phyloP scores from a whole-genome alignment of 805 yeast genomes.

The Grigorovia transvaalensis region DNA sequence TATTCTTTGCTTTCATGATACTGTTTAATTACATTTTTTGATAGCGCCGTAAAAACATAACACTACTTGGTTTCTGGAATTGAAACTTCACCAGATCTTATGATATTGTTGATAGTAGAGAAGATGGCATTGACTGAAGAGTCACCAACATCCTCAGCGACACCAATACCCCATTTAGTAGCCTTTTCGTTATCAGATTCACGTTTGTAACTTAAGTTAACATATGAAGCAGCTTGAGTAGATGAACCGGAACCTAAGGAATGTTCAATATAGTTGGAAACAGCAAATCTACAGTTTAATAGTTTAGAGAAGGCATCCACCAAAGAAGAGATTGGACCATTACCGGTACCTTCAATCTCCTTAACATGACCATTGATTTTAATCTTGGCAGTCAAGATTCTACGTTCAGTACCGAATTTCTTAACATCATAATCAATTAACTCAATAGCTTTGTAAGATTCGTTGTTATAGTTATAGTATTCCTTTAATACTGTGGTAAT shows the following conservation, averaged over 20 bases:
- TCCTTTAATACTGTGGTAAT: constrained; percentile 53
- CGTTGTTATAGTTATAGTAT: constrained; percentile 43
- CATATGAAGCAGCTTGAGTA: constrained; percentile 69
- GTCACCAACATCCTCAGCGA: constrained; percentile 71
- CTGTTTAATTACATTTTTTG: too few species aligned
- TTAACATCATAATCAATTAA: constrained; percentile 40
- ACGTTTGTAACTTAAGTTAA: constrained; percentile 20
- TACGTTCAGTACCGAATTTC: constrained; percentile 20
- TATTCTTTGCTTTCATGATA: too few species aligned
- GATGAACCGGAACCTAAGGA: constrained; percentile 65
- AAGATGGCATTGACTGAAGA: constrained; percentile 63
- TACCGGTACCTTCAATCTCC: constrained; percentile 52
- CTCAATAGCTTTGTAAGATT: constrained; percentile 22
- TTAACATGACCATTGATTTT: constrained; percentile 33
- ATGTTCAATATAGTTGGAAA: constrained; percentile 67
- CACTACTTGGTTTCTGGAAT: constrained; percentile 10
- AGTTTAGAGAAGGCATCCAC: constrained; percentile 46
- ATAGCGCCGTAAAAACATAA: not conserved
- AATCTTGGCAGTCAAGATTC: constrained; percentile 37
- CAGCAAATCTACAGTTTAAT: constrained; percentile 44
- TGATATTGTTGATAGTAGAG: constrained; percentile 45
- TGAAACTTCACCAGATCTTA: constrained; percentile 22
- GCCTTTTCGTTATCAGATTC: constrained; percentile 9
- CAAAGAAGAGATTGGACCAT: constrained; percentile 77
- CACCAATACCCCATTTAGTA: constrained; percentile 79